These are phyloP conservation scores for Syzygium malaccense DNA, from an alignment of 441 rosid species.

Conservation along the genomic window DNA sequence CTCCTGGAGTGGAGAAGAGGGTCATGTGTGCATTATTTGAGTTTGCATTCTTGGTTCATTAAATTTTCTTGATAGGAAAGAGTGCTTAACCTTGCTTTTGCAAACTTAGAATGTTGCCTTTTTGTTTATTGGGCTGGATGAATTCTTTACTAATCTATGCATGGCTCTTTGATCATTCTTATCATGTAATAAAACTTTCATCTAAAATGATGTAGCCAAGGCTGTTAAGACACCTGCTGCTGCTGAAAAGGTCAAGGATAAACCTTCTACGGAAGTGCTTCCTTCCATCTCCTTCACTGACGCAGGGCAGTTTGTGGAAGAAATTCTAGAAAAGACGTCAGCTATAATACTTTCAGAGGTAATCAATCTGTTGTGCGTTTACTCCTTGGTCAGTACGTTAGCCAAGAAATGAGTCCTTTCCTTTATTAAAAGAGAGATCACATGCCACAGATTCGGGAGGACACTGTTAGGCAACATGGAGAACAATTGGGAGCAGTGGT, in stretches of 20 bases:
- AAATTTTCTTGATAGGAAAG: background rate
- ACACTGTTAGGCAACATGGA: conserved; percentile 29
- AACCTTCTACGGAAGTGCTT: conserved; percentile 5
- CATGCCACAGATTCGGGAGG: conserved; percentile 38
- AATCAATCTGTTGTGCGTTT: background rate
- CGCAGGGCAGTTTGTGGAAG: conserved; percentile 55
- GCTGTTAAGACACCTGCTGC: conserved; percentile 26
- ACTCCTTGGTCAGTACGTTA: background rate
- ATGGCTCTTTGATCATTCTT: background rate
- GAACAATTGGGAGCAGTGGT: conserved; percentile 39
- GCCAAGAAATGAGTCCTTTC: background rate
- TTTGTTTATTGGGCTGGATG: background rate
- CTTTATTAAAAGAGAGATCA: background rate
- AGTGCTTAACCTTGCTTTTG: background rate
- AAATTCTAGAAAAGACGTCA: conserved; percentile 52
- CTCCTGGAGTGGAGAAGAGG: background rate
- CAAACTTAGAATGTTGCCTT: background rate
- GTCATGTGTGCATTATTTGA: background rate
- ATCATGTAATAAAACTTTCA: background rate
- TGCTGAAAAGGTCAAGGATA: conserved; percentile 25
- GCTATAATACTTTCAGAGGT: conserved; percentile 55
- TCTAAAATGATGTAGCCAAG: conserved; percentile 37
- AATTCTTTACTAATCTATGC: background rate
- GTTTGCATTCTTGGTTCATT: background rate
- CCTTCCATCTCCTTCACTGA: conserved; percentile 27